Conservation (phyloP, 2,329 filamentous ascomycete species). For the Fusarium newnesense region DNA sequence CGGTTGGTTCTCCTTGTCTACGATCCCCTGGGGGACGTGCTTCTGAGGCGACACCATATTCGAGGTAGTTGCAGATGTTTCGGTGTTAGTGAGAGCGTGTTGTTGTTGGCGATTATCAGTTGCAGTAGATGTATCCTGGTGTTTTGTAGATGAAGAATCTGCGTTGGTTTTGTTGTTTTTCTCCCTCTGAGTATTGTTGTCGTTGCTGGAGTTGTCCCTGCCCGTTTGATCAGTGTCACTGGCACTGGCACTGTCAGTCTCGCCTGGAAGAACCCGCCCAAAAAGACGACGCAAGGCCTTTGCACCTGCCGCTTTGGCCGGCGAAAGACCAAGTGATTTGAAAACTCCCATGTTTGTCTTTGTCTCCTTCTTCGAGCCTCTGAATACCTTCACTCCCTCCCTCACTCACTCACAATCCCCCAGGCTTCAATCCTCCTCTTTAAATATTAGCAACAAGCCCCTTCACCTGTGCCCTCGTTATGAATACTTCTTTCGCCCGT, state of each 20-base stretch:
- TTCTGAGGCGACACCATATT: conserved; percentile 36
- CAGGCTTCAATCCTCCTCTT: neutral
- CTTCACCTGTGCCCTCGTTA: neutral
- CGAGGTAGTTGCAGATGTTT: neutral
- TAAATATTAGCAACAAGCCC: neutral
- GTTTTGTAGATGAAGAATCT: neutral
- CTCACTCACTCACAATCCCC: neutral
- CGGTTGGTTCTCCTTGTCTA: conserved; percentile 48
- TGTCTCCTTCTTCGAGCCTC: neutral
- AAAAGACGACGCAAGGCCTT: conserved; percentile 47
- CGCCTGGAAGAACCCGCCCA: conserved; percentile 42
- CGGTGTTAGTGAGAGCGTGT: neutral
- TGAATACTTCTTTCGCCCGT: neutral
- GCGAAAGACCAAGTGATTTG: conserved; percentile 46
- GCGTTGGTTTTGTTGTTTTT: conserved; percentile 6
- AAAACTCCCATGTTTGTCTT: conserved; percentile 41
- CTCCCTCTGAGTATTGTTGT: conserved; percentile 2
- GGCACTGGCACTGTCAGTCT: conserved; percentile 15
- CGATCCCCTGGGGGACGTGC: neutral
- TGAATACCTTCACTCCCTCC: conserved; percentile 1
- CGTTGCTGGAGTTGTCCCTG: conserved; percentile 18
- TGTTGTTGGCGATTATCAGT: neutral
- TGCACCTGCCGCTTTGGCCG: conserved; percentile 45
- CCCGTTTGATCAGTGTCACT: conserved; percentile 32
- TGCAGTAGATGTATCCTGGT: neutral